Evolutionary conservation across 352 stramenopile species (phyloP).

Genomic region (Phytopythium montanum): DNA sequence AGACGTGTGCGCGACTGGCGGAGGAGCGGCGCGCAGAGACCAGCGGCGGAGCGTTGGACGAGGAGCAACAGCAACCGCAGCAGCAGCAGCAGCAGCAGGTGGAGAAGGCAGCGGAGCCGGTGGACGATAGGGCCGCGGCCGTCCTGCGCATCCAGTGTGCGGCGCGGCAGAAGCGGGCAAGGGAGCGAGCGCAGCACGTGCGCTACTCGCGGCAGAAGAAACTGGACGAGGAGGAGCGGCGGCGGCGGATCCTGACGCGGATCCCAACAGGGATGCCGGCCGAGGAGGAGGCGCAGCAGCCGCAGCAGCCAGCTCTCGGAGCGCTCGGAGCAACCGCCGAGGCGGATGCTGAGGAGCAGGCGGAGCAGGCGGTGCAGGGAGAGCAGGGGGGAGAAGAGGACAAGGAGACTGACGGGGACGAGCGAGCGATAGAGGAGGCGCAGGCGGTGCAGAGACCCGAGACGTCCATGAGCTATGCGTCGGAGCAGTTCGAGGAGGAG

Average conservation of each 20-base stretch:
- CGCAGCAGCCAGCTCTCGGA: not conserved
- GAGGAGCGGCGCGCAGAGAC: slow-evolving; percentile 6
- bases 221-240: slow-evolving; percentile 6
- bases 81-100: not conserved
- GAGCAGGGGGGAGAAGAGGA: not conserved
- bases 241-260: slow-evolving; percentile 7
- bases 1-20: slow-evolving; percentile 9
- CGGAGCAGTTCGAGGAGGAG: slow-evolving; percentile 63
- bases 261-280: slow-evolving; percentile 24
- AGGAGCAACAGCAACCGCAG: not conserved
- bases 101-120: not conserved
- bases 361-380: not conserved
- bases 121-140: slow-evolving; percentile 17
- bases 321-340: not conserved
- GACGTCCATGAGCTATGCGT: slow-evolving; percentile 58
- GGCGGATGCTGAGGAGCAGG: not conserved
- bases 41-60: not conserved
- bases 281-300: slow-evolving; percentile 9
- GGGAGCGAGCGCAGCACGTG: slow-evolving; percentile 28
- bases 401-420: no score
- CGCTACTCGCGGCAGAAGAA: slow-evolving; percentile 17
- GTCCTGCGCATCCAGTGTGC: slow-evolving; percentile 54
- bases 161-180: slow-evolving; percentile 41
- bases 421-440: not conserved
- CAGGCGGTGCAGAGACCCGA: slow-evolving; percentile 20